phyloP scores from a whole-genome alignment of 2,329 filamentous ascomycete genomes.

The Fusarium austroafricanum region DNA sequence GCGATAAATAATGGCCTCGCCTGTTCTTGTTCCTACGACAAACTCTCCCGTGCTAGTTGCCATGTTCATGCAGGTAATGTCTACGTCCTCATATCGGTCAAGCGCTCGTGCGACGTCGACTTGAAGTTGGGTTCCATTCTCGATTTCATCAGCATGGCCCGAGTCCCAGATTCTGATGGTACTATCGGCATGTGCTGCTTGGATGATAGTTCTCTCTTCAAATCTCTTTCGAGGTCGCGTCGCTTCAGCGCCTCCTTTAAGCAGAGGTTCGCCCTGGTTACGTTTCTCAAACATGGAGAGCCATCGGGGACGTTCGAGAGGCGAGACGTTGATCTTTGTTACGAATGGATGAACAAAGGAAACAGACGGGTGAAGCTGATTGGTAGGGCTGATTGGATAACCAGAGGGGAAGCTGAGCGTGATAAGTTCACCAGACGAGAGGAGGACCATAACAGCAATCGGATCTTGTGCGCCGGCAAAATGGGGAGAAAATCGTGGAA shows the following conservation, averaged over 20 bases:
- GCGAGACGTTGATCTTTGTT: slow-evolving; percentile 76
- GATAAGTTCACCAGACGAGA: slow-evolving; percentile 88
- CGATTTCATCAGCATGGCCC: slow-evolving; percentile 91
- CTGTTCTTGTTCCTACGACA: slow-evolving; percentile 80
- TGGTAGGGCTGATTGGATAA: slow-evolving; percentile 89
- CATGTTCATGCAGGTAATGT: slow-evolving; percentile 83
- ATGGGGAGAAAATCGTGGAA: slow-evolving; percentile 85
- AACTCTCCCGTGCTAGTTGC: slow-evolving; percentile 85
- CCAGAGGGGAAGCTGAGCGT: slow-evolving; percentile 94
- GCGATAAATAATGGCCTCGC: slow-evolving; percentile 88
- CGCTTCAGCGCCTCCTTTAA: slow-evolving; percentile 82
- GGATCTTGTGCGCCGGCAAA: slow-evolving; percentile 92
- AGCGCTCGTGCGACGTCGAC: slow-evolving; percentile 87
- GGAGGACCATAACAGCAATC: slow-evolving; percentile 81
- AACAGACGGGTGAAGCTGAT: slow-evolving; percentile 88
- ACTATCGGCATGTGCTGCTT: slow-evolving; percentile 90
- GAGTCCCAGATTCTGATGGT: slow-evolving; percentile 94
- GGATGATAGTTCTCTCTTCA: slow-evolving; percentile 85
- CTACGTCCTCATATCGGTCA: slow-evolving; percentile 80
- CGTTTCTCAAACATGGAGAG: slow-evolving; percentile 89
- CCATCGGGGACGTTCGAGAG: slow-evolving; percentile 84
- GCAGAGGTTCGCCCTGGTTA: slow-evolving; percentile 78
- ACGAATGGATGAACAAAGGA: slow-evolving; percentile 93
- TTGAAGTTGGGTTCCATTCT: slow-evolving; percentile 84
- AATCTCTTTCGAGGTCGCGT: slow-evolving; percentile 78